These are phyloP conservation scores for Taiozyma onychis DNA, from an alignment of 1,139 yeast species.

Conservation along the genomic window DNA sequence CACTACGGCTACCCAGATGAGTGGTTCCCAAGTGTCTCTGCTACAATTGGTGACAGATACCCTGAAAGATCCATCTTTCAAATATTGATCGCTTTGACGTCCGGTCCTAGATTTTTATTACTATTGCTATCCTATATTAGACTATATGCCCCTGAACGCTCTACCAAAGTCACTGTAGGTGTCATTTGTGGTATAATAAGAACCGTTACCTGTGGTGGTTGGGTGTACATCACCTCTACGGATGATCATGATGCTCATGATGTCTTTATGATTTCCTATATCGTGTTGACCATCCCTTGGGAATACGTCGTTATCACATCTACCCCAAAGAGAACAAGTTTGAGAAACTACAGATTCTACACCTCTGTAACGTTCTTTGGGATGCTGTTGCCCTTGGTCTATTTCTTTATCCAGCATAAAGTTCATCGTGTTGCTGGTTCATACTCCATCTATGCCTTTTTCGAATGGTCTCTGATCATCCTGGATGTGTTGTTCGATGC, in stretches of 20 bases:
- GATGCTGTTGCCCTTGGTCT: constrained; percentile 72
- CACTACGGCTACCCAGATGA: constrained; percentile 91
- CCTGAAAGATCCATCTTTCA: constrained; percentile 95
- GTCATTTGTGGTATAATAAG: constrained; percentile 63
- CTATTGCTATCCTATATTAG: constrained; percentile 40
- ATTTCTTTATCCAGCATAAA: constrained; percentile 90
- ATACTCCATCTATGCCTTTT: constrained; percentile 87
- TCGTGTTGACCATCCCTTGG: constrained; percentile 91
- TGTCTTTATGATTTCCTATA: constrained; percentile 87
- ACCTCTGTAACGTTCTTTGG: constrained; percentile 62
- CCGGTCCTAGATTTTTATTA: constrained; percentile 83
- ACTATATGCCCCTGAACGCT: constrained; percentile 19
- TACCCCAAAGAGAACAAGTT: constrained; percentile 45
- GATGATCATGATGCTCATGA: constrained; percentile 98
- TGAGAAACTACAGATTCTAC: constrained; percentile 46
- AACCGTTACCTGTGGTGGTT: constrained; percentile 95
- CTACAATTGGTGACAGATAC: constrained; percentile 93
- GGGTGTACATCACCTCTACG: constrained; percentile 96
- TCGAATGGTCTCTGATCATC: constrained; percentile 85
- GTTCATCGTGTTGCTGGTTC: constrained; percentile 90
- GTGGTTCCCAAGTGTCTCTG: constrained; percentile 98
- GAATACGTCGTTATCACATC: constrained; percentile 55
- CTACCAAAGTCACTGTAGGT: constrained; percentile 27
- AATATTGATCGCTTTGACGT: constrained; percentile 65
- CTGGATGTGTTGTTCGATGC: constrained; percentile 84